Percentiles rank a stretch among this genome's conserved stretches.
These are phyloP conservation scores for Endocalyx cinctus DNA, from an alignment of 2,329 filamentous ascomycete species.

Conservation along the genomic window DNA sequence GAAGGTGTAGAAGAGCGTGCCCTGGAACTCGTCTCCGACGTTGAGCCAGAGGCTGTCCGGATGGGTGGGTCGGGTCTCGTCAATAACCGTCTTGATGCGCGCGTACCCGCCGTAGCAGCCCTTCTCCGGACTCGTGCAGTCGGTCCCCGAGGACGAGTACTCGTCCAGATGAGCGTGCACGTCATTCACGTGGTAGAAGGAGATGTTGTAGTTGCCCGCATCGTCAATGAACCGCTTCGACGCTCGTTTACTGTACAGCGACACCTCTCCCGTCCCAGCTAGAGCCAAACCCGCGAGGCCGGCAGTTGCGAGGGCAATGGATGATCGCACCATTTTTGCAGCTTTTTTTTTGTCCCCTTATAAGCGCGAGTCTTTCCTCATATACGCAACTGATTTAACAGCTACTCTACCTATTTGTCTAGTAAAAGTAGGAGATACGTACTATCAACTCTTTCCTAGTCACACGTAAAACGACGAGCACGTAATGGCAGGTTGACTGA, in stretches of 20 bases:
- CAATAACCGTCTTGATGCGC: conserved; percentile 56
- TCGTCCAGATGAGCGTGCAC: conserved; percentile 64
- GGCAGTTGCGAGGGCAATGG: conserved; percentile 9
- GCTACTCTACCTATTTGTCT: no score
- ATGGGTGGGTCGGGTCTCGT: conserved; percentile 50
- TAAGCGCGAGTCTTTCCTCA: no score
- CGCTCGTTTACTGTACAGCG: conserved; percentile 43
- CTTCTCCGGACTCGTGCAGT: conserved; percentile 50
- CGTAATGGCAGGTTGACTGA: no score
- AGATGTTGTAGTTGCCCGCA: conserved; percentile 50
- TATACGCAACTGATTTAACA: no score
- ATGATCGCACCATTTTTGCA: conserved; percentile 16
- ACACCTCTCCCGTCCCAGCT: conserved; percentile 34
- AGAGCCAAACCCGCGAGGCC: conserved; percentile 10
- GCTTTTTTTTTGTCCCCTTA: no score
- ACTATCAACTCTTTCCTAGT: no score
- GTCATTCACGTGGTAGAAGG: conserved; percentile 67
- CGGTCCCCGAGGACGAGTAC: conserved; percentile 56
- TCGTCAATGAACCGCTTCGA: conserved; percentile 45
- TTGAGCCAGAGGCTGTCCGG: conserved; percentile 61
- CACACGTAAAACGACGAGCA: no score
- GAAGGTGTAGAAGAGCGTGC: conserved; percentile 63
- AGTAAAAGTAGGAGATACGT: no score
- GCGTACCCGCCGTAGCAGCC: conserved; percentile 64
- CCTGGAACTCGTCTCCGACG: conserved; percentile 66